Conservation (phyloP, 164 flowering plant genomes). For the Chimonanthus salicifolius region DNA sequence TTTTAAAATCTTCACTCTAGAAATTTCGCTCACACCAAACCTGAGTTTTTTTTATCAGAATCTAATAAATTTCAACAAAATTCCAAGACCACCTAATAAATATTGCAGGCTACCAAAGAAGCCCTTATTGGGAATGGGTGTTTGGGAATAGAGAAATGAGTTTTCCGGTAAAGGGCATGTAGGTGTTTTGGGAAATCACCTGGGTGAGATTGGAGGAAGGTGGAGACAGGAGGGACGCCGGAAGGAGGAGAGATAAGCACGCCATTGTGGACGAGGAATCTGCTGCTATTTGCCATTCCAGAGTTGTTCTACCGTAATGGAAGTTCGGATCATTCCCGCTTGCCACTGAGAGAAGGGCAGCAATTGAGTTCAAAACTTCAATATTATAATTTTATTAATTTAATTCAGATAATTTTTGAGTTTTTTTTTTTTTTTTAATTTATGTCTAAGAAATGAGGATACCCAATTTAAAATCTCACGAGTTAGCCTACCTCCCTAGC, state of each 20-base stretch:
- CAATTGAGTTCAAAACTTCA: not conserved
- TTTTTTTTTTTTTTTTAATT: too few relatives aligned
- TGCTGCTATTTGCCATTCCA: constrained; percentile 20
- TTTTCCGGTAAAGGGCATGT: not conserved
- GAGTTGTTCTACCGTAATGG: not conserved
- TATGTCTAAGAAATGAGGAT: too few relatives aligned
- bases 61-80: too few relatives aligned
- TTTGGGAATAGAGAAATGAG: not conserved
- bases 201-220: constrained; percentile 56
- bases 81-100: too few relatives aligned
- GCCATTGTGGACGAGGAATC: constrained; percentile 58
- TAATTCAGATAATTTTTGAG: not conserved
- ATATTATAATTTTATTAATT: too few relatives aligned
- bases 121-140: too few relatives aligned
- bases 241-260: constrained; percentile 28
- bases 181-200: constrained; percentile 28
- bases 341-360: not conserved
- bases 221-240: constrained; percentile 42
- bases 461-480: too few relatives aligned
- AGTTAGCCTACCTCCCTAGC: too few relatives aligned
- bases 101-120: too few relatives aligned
- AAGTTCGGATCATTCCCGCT: not conserved
- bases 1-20: too few relatives aligned
- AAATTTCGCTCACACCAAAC: too few relatives aligned
- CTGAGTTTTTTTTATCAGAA: too few relatives aligned